Base-by-base conservation (phyloP, 2,329 filamentous ascomycete species). In the Fusarium torulosum region DNA sequence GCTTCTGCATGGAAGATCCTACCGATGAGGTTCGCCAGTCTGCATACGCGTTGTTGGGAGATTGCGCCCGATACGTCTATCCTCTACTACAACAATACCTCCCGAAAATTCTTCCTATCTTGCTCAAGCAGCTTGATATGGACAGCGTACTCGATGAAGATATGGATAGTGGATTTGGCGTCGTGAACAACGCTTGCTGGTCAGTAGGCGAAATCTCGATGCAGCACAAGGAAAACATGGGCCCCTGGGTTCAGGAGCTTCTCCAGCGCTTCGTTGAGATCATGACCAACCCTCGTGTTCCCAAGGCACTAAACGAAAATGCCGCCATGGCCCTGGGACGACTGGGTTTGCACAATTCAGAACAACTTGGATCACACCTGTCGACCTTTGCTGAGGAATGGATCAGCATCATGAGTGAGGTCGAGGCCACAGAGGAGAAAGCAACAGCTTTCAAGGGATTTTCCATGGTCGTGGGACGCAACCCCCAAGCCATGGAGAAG, bases 111-210 rank as follows among this genome's bases (percentile, higher is more conserved):
- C 82, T 98, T 75, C 91, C 93, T 1, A 89, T 95, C 47, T 82
- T 97, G n/a, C 86, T 97, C 67, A 88, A 89, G 72, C 94, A 98
- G 76, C 87, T 99, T 27, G 94, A 98, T 69, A 83, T 97, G 69
- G 91, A 94, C 63, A 85, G 85, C 55, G 86, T 94, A 50, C 80
- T 88, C 19, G 91, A 94, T 63, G 93, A 96, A 71, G 91, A 94
- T 63, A 89, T 93, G 45, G 93, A 97, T 67, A 91, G 88, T 19
- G 90, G 90, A 15, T 97, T 97, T 77, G 93, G 94, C 62, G 94
- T 98, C 29, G 90, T 98, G 61, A 99, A 98, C 85, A 99, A 99
- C 76, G 95, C 96, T 21, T 98, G 95, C 81, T 99, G 96, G 96
- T 96, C 94, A 8, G 90, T 90, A 23, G 96, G 96, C 41, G 96